Evolutionary conservation across 306 rosid genomes (phyloP).

Genomic region (Quercus robur): DNA sequence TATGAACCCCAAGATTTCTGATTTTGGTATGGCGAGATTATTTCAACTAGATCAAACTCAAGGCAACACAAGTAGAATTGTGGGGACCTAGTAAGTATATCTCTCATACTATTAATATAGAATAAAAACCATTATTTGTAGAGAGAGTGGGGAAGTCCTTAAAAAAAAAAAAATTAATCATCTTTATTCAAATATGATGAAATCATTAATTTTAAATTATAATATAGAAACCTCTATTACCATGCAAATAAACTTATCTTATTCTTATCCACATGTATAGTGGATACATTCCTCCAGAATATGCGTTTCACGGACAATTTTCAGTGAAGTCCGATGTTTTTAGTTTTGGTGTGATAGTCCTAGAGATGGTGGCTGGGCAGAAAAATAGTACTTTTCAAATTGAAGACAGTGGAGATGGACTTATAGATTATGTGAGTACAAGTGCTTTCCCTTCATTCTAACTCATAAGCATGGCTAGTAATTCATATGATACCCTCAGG

Average conservation of each 20-base stretch:
- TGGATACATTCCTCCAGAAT: slow-evolving; percentile 31
- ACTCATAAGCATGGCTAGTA: not conserved
- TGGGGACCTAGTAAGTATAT: slow-evolving; percentile 28
- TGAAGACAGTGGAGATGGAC: not conserved
- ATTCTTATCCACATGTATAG: not conserved
- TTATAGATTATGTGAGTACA: slow-evolving; percentile 7
- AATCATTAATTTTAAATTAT: no score
- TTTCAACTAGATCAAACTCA: no score
- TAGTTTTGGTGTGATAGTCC: slow-evolving; percentile 8
- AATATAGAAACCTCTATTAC: no score
- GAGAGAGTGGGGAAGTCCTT: no score
- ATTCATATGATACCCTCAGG: not conserved
- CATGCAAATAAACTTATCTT: not conserved
- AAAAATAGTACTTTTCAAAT: not conserved
- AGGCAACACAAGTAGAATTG: not conserved
- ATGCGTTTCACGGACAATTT: not conserved
- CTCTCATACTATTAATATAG: not conserved
- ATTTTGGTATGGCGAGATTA: no score
- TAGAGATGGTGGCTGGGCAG: slow-evolving; percentile 20
- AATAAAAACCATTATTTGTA: no score
- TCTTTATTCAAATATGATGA: no score
- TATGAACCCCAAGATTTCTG: not conserved
- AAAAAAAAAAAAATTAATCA: no score
- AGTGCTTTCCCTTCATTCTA: not conserved
- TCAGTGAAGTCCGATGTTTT: slow-evolving; percentile 26